Evolutionary conservation across 768 basidiomycete species (phyloP).

Genomic region (Mycena belliarum): DNA sequence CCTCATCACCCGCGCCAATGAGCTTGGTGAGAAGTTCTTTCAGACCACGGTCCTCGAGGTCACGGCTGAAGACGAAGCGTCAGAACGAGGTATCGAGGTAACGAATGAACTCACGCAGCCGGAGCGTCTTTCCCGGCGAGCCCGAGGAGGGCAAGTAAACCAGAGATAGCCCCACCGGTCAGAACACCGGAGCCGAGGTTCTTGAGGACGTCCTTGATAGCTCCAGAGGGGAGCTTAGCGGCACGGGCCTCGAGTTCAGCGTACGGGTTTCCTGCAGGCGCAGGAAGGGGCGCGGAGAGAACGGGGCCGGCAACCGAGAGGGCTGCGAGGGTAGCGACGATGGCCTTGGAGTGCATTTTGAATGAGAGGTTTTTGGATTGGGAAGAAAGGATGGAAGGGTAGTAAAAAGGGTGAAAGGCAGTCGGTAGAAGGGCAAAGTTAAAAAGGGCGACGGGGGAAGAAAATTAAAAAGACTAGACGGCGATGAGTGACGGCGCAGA

Average conservation of each 20-base stretch:
- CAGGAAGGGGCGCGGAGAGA: slow-evolving; percentile 6
- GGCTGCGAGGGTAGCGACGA: slow-evolving; percentile 9
- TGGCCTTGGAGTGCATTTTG: slow-evolving; percentile 10
- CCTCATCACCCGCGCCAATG: slow-evolving; percentile 6
- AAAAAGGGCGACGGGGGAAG: slow-evolving; percentile 6
- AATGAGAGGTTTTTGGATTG: neutral
- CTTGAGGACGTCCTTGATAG: slow-evolving; percentile 10
- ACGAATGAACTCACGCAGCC: neutral
- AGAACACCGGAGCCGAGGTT: slow-evolving; percentile 11
- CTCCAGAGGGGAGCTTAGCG: slow-evolving; percentile 9
- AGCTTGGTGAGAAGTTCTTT: neutral
- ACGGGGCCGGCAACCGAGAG: slow-evolving; percentile 3
- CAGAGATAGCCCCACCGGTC: slow-evolving; percentile 7
- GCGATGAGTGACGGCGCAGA: neutral
- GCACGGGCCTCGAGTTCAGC: neutral
- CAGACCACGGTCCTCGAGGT: slow-evolving; percentile 2
- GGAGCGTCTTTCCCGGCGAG: neutral
- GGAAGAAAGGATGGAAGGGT: neutral
- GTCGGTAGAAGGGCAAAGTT: slow-evolving; percentile 4
- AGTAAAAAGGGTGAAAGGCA: too few species aligned
- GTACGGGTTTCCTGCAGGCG: neutral
- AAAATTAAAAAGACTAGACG: slow-evolving; percentile 7
- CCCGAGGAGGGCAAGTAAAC: slow-evolving; percentile 5
- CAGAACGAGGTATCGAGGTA: neutral
- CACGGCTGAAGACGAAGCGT: neutral